Base-by-base conservation (phyloP, 805 yeast species). In the Ogataea nitratoaversa region DNA sequence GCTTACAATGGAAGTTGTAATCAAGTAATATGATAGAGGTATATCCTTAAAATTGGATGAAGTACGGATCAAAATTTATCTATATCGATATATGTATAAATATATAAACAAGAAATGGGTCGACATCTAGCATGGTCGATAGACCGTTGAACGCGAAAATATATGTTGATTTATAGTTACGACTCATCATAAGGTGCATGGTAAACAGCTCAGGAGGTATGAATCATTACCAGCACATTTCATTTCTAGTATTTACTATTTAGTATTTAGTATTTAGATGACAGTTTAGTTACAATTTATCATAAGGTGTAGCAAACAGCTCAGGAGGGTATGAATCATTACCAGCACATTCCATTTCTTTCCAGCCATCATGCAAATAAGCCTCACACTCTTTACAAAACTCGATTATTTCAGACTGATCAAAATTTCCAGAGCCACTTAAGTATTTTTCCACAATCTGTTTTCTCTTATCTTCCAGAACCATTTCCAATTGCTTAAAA, bases 321-420 rank as follows among this genome's bases (percentile, higher is more conserved):
- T 53, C 40, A 2, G 63, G 54, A 5, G 65, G 65, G 34, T 57
- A 60, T 17, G 54, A 50, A 23, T 55, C 60, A 32, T 60, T 56
- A 20, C 49, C 48, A 8, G 58, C 61, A 13, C 53, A 50, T 42
- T 65, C 69, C 55, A 65, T 61, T 42, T 65, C 67, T 36, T 53
- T 44, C 54, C 60, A 65, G 19, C 57, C 46, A 17, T 53, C 53
- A 6, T 45, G 35, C 20, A 64, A 27, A 42, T 65, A 65, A 11
- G 45, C 36, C 38, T 60, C 62, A 16, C 62, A 47, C n/a, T 52
- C 51, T 19, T 54, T 40, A 39, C 63, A 58, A 36, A 58, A 52
- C n/a, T 49, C 48, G 22, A 65, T 55, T 18, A 48, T 37, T 3
- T 47, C 50, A 19, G 38, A 36, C 38, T 64, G 69, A 43, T 59